Percentiles rank a stretch among this genome's conserved stretches.
Conservation (phyloP, 805 yeast species). For the Saccharomycopsis vini region DNA sequence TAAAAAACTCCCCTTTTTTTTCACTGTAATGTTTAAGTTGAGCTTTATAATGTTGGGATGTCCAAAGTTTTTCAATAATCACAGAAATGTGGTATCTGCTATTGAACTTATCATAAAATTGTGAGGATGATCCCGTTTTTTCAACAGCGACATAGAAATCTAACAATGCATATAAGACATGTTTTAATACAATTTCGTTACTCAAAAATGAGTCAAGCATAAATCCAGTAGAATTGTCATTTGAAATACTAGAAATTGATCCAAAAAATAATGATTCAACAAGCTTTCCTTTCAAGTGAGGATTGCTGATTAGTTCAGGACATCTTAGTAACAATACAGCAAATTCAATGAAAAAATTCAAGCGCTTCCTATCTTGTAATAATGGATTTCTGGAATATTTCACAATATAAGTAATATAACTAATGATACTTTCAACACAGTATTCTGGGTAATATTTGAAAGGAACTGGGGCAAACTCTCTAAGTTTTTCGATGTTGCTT, state of each 20-base stretch:
- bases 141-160: constrained; percentile 92
- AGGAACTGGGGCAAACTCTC: constrained; percentile 59
- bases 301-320: constrained; percentile 80
- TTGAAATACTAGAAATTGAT: constrained; percentile 40
- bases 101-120: constrained; percentile 93
- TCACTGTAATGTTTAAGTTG: constrained; percentile 64
- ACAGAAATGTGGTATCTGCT: constrained; percentile 79
- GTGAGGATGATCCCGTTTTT: constrained; percentile 90
- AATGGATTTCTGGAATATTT: constrained; percentile 50
- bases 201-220: constrained; percentile 57
- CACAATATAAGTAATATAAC: constrained; percentile 56
- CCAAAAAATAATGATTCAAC: constrained; percentile 78
- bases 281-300: constrained; percentile 81
- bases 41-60: constrained; percentile 52
- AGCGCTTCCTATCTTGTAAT: constrained; percentile 38
- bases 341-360: constrained; percentile 57
- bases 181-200: constrained; percentile 51
- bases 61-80: constrained; percentile 79
- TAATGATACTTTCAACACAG: constrained; percentile 71
- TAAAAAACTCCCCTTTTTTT: constrained; percentile 71
- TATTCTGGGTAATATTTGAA: constrained; percentile 84
- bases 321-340: constrained; percentile 69
- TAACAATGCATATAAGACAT: constrained; percentile 72
- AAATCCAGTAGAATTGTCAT: constrained; percentile 59
- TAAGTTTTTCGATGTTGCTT: constrained; percentile 65